A percentile compares a stretch with the other conserved stretches of the same genome.
These are phyloP conservation scores for Lentinula boryana DNA, from an alignment of 768 basidiomycete genomes.

Conservation along the genomic window DNA sequence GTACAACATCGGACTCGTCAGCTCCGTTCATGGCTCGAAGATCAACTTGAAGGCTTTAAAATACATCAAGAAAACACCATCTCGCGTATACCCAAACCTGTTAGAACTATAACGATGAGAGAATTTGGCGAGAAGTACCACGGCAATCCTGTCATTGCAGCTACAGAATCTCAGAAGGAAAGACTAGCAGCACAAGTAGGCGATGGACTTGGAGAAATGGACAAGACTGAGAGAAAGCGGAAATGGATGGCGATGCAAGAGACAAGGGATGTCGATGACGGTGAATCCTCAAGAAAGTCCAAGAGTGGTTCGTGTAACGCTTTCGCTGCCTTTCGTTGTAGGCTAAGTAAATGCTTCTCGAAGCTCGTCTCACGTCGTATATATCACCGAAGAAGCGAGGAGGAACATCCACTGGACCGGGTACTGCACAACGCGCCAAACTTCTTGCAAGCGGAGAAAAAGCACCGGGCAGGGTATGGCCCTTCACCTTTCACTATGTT, in stretches of 20 bases:
- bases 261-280: constrained; percentile 28
- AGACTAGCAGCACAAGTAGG: constrained; percentile 46
- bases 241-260: constrained; percentile 72
- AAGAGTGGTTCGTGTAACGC: constrained; percentile 50
- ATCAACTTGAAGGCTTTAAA: constrained; percentile 67
- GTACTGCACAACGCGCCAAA: constrained; percentile 44
- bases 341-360: neutral
- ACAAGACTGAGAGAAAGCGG: constrained; percentile 64
- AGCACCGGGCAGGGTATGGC: constrained; percentile 34
- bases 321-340: constrained; percentile 11
- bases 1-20: constrained; percentile 72
- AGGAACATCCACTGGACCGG: constrained; percentile 44
- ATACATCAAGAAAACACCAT: constrained; percentile 73
- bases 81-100: constrained; percentile 67
- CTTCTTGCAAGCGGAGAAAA: constrained; percentile 31
- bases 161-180: constrained; percentile 65
- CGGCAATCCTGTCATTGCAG: constrained; percentile 66
- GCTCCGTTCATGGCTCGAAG: constrained; percentile 69
- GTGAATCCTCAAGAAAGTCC: constrained; percentile 36
- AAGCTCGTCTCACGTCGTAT: constrained; percentile 39
- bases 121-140: constrained; percentile 77
- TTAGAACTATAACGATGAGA: constrained; percentile 65
- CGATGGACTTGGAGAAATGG: constrained; percentile 49
- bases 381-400: constrained; percentile 48
- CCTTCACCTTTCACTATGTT: neutral